These are phyloP conservation scores for Heliocybe sulcata DNA, from an alignment of 1,284 basidiomycete genomes.

Conservation along the genomic window DNA sequence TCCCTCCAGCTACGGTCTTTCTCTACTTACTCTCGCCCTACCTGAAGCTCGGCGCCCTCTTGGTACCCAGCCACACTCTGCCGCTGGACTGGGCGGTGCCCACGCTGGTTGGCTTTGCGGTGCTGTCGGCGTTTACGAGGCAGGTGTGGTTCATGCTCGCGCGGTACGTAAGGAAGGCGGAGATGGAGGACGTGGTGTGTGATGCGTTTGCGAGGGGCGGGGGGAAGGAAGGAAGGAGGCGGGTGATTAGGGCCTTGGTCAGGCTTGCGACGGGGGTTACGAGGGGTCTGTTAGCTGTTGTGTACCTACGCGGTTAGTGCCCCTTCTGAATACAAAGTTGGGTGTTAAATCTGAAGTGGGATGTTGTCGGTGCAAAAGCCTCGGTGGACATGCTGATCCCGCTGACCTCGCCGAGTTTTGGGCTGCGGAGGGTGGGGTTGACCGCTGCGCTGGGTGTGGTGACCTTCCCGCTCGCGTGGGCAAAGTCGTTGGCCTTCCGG, in stretches of 20 bases:
- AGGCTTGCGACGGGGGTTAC: conserved; percentile 34
- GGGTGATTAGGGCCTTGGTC: conserved; percentile 31
- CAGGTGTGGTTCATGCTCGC: conserved; percentile 72
- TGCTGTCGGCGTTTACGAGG: conserved; percentile 50
- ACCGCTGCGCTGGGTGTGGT: conserved; percentile 32
- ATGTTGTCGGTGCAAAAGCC: conserved; percentile 25
- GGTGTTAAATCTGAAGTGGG: neutral
- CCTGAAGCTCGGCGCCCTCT: conserved; percentile 62
- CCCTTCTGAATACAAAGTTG: no score
- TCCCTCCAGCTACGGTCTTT: conserved; percentile 51
- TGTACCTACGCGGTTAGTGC: conserved; percentile 59
- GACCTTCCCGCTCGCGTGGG: conserved; percentile 42
- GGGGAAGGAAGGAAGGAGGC: conserved; percentile 36
- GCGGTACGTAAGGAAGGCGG: conserved; percentile 54
- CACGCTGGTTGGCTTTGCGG: conserved; percentile 44
- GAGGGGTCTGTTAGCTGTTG: conserved; percentile 42
- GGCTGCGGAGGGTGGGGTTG: conserved; percentile 26
- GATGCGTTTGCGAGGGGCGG: conserved; percentile 52
- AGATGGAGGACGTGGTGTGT: conserved; percentile 56
- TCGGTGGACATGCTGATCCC: conserved; percentile 43
- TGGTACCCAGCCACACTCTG: conserved; percentile 32
- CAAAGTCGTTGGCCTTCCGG: conserved; percentile 44
- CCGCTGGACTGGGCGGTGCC: conserved; percentile 43
- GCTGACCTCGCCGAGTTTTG: conserved; percentile 26
- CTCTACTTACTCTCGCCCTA: conserved; percentile 63